Evolutionary conservation across 2,329 filamentous ascomycete genomes (phyloP).

Genomic region (Penicillium capsulatum): DNA sequence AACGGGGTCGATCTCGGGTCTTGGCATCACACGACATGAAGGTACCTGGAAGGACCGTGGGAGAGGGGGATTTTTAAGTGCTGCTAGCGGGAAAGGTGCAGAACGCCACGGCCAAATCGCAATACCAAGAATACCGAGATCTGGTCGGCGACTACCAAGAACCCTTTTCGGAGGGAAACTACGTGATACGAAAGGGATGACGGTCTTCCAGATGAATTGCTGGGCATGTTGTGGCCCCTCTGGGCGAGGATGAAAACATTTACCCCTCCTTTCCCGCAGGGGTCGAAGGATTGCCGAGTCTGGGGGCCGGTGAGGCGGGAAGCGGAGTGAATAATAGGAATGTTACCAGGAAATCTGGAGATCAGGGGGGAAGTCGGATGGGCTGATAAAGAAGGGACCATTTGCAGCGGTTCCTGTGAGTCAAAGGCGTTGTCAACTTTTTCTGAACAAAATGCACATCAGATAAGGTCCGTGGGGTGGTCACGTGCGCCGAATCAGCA

Average conservation of each 20-base stretch:
- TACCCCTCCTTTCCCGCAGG: too few species aligned
- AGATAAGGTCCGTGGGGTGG: constrained; percentile 8
- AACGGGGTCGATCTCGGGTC: constrained; percentile 2
- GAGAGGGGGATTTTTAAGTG: neutral
- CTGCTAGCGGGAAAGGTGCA: neutral
- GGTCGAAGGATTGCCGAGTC: constrained; percentile 1
- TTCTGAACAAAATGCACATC: constrained; percentile 7
- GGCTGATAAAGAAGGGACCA: neutral
- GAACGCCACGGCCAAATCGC: too few species aligned
- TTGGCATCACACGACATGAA: constrained; percentile 7
- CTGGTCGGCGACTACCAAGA: too few species aligned
- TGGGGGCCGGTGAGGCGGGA: neutral
- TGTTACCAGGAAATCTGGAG: neutral
- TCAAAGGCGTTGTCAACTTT: constrained; percentile 5
- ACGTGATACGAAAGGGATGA: too few species aligned
- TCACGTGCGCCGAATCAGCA: neutral
- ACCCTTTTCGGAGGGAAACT: too few species aligned
- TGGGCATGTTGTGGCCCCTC: too few species aligned
- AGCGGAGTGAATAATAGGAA: neutral
- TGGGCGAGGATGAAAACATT: too few species aligned
- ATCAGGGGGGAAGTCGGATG: too few species aligned
- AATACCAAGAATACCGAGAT: too few species aligned
- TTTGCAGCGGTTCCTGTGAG: constrained; percentile 1
- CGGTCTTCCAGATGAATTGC: too few species aligned
- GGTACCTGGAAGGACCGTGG: constrained; percentile 3